Percentiles rank a stretch among this genome's conserved stretches.
phyloP scores from a whole-genome alignment of 805 yeast species.

The Yarrowia hollandica region DNA sequence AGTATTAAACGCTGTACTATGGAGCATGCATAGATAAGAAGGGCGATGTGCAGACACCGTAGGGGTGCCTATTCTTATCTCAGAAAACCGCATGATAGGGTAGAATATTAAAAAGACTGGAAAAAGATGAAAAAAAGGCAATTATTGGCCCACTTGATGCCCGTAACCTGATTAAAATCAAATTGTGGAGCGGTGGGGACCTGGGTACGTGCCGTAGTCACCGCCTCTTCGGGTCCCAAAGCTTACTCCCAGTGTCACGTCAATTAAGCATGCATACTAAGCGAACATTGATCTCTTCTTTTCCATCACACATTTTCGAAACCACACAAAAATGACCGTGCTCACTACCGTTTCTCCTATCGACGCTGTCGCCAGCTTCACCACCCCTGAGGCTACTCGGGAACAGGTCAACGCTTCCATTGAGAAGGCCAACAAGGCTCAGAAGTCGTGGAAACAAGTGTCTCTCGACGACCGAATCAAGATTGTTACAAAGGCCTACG shows the following conservation, averaged over 20 bases:
- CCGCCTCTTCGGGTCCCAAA: not conserved
- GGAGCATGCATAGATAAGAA: conserved; percentile 19
- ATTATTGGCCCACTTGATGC: no score
- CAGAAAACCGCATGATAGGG: not conserved
- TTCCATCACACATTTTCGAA: not conserved
- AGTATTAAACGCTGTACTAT: conserved; percentile 5
- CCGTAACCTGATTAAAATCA: no score
- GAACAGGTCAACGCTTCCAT: conserved; percentile 33
- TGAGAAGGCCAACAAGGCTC: conserved; percentile 36
- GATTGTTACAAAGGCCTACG: conserved; percentile 35
- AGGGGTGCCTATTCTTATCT: not conserved
- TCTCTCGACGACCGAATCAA: conserved; percentile 37
- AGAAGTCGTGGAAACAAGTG: conserved; percentile 36
- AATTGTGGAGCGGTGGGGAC: no score
- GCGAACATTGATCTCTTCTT: conserved; percentile 14
- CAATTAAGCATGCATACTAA: not conserved
- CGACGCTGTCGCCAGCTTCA: conserved; percentile 37
- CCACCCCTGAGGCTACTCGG: conserved; percentile 36
- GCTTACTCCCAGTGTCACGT: not conserved
- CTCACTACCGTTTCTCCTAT: conserved; percentile 41
- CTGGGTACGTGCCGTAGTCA: no score
- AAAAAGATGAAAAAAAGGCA: no score
- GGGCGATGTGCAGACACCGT: not conserved
- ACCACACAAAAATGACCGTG: conserved; percentile 16
- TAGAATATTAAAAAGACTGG: not conserved